Percentiles rank a stretch among this genome's conserved stretches.
These are phyloP conservation scores for Coemansia sp. DNA, from an alignment of 192 early-diverging fungal species.

Conservation along the genomic window DNA sequence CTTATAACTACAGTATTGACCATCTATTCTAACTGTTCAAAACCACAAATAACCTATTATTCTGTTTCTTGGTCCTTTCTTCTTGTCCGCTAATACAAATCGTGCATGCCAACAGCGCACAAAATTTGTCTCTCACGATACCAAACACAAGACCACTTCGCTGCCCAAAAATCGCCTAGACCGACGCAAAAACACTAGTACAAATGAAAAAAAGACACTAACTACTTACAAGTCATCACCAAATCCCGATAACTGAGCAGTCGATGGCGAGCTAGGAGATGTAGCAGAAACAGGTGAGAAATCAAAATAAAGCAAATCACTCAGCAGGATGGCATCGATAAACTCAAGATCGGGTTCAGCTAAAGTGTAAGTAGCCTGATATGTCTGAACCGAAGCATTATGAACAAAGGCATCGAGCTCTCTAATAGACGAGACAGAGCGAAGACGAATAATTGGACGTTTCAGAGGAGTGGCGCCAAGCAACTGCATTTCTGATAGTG, in stretches of 20 bases:
- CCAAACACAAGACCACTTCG: too few species aligned
- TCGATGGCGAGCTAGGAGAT: neutral
- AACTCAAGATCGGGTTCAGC: conserved; percentile 72
- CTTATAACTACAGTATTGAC: too few species aligned
- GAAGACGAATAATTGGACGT: conserved; percentile 75
- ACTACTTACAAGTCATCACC: conserved; percentile 14
- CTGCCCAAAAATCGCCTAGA: too few species aligned
- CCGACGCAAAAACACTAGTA: too few species aligned
- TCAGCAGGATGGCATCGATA: conserved; percentile 71
- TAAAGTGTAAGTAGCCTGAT: conserved; percentile 69
- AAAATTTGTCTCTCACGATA: too few species aligned
- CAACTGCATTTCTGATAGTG: conserved; percentile 14
- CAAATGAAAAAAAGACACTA: neutral
- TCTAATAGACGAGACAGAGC: conserved; percentile 62
- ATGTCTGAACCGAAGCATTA: conserved; percentile 70
- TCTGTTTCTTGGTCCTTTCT: too few species aligned
- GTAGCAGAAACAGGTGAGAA: conserved; percentile 9
- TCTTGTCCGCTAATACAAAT: too few species aligned
- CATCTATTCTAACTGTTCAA: too few species aligned
- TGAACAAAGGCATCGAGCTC: conserved; percentile 79
- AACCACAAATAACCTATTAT: too few species aligned
- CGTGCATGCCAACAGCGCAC: too few species aligned
- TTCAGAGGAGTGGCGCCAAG: conserved; percentile 51
- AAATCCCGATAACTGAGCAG: conserved; percentile 8
- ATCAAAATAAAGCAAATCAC: conserved; percentile 46